Evolutionary conservation across 2,329 filamentous ascomycete genomes (phyloP).

Genomic region (Sarocladium strictum): DNA sequence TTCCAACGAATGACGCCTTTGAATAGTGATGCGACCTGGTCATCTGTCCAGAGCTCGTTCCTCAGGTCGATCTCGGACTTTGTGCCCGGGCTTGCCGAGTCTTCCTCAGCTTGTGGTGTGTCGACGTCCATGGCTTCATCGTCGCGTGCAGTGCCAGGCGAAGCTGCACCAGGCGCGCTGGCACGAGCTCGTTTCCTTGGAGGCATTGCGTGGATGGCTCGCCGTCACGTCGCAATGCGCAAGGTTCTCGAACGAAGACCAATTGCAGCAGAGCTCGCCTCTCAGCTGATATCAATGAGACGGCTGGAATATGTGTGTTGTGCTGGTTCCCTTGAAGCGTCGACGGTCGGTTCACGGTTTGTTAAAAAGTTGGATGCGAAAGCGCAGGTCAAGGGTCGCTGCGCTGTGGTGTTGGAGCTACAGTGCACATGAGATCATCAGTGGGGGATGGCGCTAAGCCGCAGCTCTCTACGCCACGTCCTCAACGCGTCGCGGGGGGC

Average conservation of each 20-base stretch:
- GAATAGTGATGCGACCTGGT: conserved; percentile 87
- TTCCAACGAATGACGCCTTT: conserved; percentile 94
- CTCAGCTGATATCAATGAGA: no score
- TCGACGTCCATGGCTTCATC: conserved; percentile 58
- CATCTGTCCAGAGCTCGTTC: conserved; percentile 85
- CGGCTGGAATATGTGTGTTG: background rate
- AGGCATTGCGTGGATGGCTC: conserved; percentile 45
- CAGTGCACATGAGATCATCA: conserved; percentile 11
- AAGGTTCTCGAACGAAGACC: no score
- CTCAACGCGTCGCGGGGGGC: conserved; percentile 1
- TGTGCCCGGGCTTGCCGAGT: conserved; percentile 19
- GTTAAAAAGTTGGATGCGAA: conserved; percentile 1
- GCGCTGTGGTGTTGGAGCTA: background rate
- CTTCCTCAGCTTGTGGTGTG: conserved; percentile 49
- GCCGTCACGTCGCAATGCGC: background rate
- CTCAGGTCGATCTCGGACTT: conserved; percentile 10
- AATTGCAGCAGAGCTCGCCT: no score
- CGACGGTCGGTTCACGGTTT: background rate
- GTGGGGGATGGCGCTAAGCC: background rate
- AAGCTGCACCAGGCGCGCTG: conserved; percentile 40
- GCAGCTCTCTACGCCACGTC: background rate
- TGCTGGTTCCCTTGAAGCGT: no score
- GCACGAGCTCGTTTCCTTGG: conserved; percentile 62
- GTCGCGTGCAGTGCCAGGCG: conserved; percentile 46
- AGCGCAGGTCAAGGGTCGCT: background rate